Evolutionary conservation across 106 monocot species (phyloP).

Genomic region (Apostasia ramifera): DNA sequence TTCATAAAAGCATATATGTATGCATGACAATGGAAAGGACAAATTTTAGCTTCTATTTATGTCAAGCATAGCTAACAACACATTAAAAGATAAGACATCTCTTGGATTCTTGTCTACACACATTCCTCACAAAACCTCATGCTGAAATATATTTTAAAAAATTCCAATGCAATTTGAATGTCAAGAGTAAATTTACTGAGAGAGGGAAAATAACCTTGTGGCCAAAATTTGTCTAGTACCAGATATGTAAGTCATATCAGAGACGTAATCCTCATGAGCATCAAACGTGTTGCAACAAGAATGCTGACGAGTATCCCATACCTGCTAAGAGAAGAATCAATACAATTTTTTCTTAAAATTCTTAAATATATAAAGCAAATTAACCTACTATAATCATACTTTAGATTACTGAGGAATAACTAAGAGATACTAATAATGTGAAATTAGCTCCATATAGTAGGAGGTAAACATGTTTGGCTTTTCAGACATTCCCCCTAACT

Average conservation of each 20-base stretch:
- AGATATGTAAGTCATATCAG: slow-evolving; percentile 53
- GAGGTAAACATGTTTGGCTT: neutral
- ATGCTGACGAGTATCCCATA: slow-evolving; percentile 65
- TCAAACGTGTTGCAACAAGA: slow-evolving; percentile 58
- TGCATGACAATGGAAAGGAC: too few relatives aligned
- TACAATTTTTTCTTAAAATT: neutral
- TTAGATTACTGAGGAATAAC: neutral
- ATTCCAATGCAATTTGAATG: too few relatives aligned
- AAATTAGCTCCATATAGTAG: neutral
- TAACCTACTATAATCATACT: neutral
- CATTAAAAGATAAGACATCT: too few relatives aligned
- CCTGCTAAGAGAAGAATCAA: slow-evolving; percentile 26
- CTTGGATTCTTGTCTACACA: too few relatives aligned
- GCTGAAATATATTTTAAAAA: too few relatives aligned
- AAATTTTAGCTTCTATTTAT: too few relatives aligned
- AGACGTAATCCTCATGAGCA: slow-evolving; percentile 55
- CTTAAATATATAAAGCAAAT: neutral
- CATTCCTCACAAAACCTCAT: too few relatives aligned
- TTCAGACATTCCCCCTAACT: too few relatives aligned
- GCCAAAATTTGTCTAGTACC: slow-evolving; percentile 40
- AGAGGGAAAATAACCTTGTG: slow-evolving; percentile 30
- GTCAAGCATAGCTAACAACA: too few relatives aligned
- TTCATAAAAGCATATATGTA: too few relatives aligned
- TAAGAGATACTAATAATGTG: neutral
- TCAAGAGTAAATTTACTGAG: neutral